Evolutionary conservation across 129 eudicot genomes (phyloP).

Genomic region (Heracleum sosnowskyi): DNA sequence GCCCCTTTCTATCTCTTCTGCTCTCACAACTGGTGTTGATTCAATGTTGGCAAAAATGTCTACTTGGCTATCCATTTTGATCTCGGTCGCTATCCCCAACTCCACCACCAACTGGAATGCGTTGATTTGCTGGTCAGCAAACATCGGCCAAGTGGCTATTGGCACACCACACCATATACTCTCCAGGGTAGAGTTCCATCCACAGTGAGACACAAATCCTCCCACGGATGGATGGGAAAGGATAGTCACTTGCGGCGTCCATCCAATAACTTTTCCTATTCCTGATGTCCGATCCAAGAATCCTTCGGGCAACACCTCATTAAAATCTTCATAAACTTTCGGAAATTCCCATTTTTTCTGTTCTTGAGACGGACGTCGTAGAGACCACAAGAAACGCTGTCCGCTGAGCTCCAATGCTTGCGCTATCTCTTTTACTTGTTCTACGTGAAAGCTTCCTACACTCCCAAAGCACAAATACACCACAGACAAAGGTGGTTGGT

Average conservation of each 20-base stretch:
- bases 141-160: constrained; percentile 4
- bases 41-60: background rate
- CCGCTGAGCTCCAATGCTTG: background rate
- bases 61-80: background rate
- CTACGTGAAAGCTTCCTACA: constrained; percentile 25
- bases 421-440: background rate
- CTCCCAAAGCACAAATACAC: constrained; percentile 62
- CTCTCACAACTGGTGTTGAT: background rate
- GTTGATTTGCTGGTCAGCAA: background rate
- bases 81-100: background rate
- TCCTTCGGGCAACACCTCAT: background rate
- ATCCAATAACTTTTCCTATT: background rate
- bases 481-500: constrained; percentile 31
- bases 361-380: background rate
- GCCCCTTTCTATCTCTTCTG: background rate
- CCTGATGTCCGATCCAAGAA: background rate
- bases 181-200: constrained; percentile 6
- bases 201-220: constrained; percentile 3
- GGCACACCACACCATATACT: constrained; percentile 7
- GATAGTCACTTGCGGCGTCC: background rate
- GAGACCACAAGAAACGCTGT: constrained; percentile 8
- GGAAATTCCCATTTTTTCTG: background rate
- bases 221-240: background rate
- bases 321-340: background rate
- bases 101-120: background rate